These are phyloP conservation scores for Eucalyptus cloeziana DNA, from an alignment of 345 rosid species.

Conservation along the genomic window DNA sequence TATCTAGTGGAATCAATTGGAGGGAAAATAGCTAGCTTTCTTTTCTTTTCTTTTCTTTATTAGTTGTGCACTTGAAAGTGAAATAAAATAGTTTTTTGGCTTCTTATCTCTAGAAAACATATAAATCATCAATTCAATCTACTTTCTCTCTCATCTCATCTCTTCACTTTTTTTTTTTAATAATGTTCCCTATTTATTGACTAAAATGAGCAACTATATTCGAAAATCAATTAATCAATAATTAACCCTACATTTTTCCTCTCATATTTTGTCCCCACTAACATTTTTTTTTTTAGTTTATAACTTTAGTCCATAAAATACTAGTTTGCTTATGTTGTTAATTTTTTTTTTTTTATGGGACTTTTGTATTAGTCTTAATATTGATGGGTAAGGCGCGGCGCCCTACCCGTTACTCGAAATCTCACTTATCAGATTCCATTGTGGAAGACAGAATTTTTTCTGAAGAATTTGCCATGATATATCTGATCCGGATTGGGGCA, in stretches of 20 bases:
- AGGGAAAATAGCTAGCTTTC: not conserved
- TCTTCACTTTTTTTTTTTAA: no score
- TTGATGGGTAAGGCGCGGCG: no score
- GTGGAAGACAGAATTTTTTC: no score
- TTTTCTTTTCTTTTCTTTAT: not conserved
- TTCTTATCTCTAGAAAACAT: no score
- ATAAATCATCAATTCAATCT: not conserved
- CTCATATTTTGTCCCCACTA: not conserved
- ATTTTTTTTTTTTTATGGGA: not conserved
- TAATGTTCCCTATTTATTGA: not conserved
- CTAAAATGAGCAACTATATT: not conserved
- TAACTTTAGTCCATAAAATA: not conserved
- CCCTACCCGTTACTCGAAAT: no score
- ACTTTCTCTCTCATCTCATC: not conserved
- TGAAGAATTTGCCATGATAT: no score
- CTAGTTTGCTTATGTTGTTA: not conserved
- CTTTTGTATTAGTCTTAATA: not conserved
- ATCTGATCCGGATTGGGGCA: no score
- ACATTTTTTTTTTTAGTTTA: no score
- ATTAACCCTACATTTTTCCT: not conserved
- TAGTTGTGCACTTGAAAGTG: not conserved
- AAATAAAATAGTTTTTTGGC: not conserved
- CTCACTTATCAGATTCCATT: no score
- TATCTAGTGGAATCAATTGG: not conserved
- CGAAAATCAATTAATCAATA: not conserved